Conservation (phyloP, 2,329 filamentous ascomycete genomes). For the Aspergillus texensis region DNA sequence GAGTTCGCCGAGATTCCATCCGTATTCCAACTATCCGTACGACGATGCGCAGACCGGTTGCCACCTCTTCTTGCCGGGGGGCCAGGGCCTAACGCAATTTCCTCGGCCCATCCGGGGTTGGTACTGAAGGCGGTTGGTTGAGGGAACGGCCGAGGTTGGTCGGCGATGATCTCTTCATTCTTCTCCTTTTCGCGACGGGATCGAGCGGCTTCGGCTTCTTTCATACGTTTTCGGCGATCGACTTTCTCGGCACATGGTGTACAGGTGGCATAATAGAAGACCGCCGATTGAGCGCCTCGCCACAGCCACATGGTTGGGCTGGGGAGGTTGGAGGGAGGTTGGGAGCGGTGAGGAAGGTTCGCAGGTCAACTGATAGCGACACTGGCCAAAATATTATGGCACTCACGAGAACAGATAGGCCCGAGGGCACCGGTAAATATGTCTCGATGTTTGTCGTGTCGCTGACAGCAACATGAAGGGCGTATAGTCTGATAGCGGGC, state of each 20-base stretch:
- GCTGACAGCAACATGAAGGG: constrained; percentile 40
- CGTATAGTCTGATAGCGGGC: constrained; percentile 20
- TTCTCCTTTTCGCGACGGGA: constrained; percentile 67
- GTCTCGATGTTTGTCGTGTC: constrained; percentile 28
- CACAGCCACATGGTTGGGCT: constrained; percentile 48
- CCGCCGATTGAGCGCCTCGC: constrained; percentile 52
- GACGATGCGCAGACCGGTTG: constrained; percentile 51
- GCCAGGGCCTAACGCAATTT: constrained; percentile 79
- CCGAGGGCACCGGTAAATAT: constrained; percentile 26
- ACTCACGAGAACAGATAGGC: constrained; percentile 26
- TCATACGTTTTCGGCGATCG: constrained; percentile 70
- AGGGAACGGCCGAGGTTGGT: constrained; percentile 73
- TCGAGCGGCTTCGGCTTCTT: constrained; percentile 71
- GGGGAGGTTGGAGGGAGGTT: constrained; percentile 10
- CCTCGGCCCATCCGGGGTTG: constrained; percentile 85
- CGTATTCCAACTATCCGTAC: constrained; percentile 61
- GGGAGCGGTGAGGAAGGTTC: constrained; percentile 8
- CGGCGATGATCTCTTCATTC: constrained; percentile 58
- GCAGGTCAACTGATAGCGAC: neutral
- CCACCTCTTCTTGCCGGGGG: constrained; percentile 63
- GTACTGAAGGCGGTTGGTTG: constrained; percentile 81
- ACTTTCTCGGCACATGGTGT: constrained; percentile 68
- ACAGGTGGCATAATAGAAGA: constrained; percentile 54
- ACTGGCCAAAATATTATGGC: neutral
- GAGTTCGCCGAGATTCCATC: constrained; percentile 51